A percentile compares a stretch with the other conserved stretches of the same genome.
Conservation (phyloP, 2,329 filamentous ascomycete genomes). For the Cryphonectria nitschkei region DNA sequence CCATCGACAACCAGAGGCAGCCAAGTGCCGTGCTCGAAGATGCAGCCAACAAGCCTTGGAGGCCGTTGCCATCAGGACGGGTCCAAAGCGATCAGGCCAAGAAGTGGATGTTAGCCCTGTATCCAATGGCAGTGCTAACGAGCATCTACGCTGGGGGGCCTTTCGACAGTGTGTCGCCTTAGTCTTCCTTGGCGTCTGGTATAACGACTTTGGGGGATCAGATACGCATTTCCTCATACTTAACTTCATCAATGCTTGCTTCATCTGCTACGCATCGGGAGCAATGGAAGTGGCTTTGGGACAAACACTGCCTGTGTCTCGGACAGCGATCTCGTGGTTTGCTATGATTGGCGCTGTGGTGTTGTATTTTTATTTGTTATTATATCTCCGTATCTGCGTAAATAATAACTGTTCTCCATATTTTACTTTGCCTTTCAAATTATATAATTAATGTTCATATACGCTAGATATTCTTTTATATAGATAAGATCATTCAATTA, state of each 20-base stretch:
- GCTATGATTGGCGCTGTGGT: slow-evolving; percentile 27
- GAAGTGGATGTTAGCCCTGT: slow-evolving; percentile 29
- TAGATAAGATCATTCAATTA: too few relatives aligned
- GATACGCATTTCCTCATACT: slow-evolving; percentile 36
- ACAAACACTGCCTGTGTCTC: neutral
- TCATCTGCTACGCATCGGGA: slow-evolving; percentile 35
- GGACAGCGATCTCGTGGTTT: slow-evolving; percentile 25
- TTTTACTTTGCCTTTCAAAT: too few relatives aligned
- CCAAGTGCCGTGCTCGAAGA: slow-evolving; percentile 36
- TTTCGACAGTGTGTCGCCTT: slow-evolving; percentile 28
- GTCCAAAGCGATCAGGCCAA: slow-evolving; percentile 30
- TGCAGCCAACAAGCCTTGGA: slow-evolving; percentile 39
- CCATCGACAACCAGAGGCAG: slow-evolving; percentile 37
- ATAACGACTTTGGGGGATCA: slow-evolving; percentile 38
- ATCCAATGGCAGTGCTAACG: neutral
- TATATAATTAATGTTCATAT: too few relatives aligned
- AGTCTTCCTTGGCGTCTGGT: slow-evolving; percentile 34
- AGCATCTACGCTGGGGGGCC: slow-evolving; percentile 31
- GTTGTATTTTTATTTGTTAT: too few relatives aligned
- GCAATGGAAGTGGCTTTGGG: slow-evolving; percentile 35
- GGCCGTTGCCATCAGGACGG: slow-evolving; percentile 35
- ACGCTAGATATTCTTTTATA: too few relatives aligned
- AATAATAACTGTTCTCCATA: too few relatives aligned
- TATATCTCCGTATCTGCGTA: too few relatives aligned
- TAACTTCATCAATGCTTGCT: slow-evolving; percentile 39